phyloP scores from a whole-genome alignment of 208 protist species.

The Trypanosoma grayi region DNA sequence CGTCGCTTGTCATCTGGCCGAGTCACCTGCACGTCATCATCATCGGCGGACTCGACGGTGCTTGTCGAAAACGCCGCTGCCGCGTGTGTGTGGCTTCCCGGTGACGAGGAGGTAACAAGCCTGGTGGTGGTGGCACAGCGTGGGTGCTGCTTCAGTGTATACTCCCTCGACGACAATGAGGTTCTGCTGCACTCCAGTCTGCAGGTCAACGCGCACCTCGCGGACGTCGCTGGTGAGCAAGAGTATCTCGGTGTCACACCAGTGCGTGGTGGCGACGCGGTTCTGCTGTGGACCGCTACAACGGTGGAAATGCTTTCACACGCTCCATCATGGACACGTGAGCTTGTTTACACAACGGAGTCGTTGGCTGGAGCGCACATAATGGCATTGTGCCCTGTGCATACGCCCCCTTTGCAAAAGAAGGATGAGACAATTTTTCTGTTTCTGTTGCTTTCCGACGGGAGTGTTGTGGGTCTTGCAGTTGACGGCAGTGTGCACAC shows the following conservation, averaged over 20 bases:
- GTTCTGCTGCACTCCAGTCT: not conserved
- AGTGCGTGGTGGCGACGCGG: not conserved
- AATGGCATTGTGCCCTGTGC: constrained; percentile 3
- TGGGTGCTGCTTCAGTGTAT: constrained; percentile 2
- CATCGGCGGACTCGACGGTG: not conserved
- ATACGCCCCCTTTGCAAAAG: no score
- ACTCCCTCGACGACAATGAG: constrained; percentile 1
- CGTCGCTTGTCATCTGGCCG: constrained; percentile 1
- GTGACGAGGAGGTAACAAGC: constrained; percentile 1
- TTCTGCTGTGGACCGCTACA: constrained; percentile 1
- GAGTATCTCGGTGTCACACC: not conserved
- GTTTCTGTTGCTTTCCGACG: constrained; percentile 2
- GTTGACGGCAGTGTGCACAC: not conserved
- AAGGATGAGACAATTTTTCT: not conserved
- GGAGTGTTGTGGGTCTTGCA: not conserved
- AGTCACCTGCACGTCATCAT: not conserved
- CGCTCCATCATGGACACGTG: not conserved
- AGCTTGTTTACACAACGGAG: not conserved
- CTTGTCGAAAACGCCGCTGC: constrained; percentile 4
- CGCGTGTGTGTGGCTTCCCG: constrained; percentile 4
- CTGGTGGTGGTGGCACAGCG: constrained; percentile 11
- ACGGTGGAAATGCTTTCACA: constrained; percentile 4
- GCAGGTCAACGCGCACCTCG: not conserved
- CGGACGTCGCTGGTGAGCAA: not conserved
- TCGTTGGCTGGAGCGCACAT: not conserved